These are phyloP conservation scores for Syncephalastrum monosporum DNA, from an alignment of 371 early-diverging fungal species.

Conservation along the genomic window DNA sequence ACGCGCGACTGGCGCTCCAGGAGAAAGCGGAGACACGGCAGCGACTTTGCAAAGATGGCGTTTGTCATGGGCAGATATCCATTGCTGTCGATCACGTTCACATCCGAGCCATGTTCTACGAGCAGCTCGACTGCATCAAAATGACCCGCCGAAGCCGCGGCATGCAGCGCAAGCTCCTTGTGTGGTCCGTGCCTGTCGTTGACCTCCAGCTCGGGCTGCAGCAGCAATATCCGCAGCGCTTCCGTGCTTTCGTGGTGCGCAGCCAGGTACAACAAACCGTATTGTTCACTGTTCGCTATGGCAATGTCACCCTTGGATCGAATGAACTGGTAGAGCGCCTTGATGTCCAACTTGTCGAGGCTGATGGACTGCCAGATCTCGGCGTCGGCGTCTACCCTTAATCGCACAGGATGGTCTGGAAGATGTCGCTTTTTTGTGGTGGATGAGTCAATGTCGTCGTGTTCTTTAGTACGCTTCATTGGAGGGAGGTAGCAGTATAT, in stretches of 20 bases:
- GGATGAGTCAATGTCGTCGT: too few species aligned
- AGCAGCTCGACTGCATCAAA: constrained; percentile 43
- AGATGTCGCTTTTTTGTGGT: too few species aligned
- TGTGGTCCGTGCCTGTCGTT: constrained; percentile 42
- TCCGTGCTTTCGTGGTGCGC: constrained; percentile 41
- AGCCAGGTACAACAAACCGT: constrained; percentile 44
- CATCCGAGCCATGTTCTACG: constrained; percentile 41
- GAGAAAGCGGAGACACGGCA: constrained; percentile 30
- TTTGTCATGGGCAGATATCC: constrained; percentile 67
- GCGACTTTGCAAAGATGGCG: constrained; percentile 30
- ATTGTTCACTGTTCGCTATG: constrained; percentile 25
- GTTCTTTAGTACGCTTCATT: too few species aligned
- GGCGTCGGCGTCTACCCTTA: constrained; percentile 4
- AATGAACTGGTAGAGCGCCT: constrained; percentile 42
- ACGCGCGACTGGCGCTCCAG: constrained; percentile 35
- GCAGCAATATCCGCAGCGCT: constrained; percentile 38
- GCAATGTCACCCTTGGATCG: constrained; percentile 23
- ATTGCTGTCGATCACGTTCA: constrained; percentile 58
- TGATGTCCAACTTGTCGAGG: constrained; percentile 32
- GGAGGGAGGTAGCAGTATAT: too few species aligned
- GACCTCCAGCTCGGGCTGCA: constrained; percentile 36
- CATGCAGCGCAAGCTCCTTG: constrained; percentile 43
- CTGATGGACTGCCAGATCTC: constrained; percentile 37
- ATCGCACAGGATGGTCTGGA: too few species aligned
- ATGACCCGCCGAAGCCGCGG: constrained; percentile 31